Evolutionary conservation across 306 rosid species (phyloP).

Genomic region (Oxytropis ochrocephala): DNA sequence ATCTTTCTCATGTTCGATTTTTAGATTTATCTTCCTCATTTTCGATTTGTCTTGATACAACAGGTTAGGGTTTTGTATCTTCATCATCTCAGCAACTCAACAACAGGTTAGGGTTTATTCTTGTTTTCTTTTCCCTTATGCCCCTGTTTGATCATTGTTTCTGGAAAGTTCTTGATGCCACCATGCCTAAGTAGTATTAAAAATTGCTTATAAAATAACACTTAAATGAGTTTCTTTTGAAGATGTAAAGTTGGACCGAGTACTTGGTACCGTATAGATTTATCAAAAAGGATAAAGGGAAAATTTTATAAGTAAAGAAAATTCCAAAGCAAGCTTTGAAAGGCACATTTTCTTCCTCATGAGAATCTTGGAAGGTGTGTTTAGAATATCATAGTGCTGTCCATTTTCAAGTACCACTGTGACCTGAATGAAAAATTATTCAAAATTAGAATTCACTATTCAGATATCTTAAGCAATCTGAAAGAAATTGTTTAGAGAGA

Average conservation of each 20-base stretch:
- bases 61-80: no score
- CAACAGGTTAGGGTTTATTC: no score
- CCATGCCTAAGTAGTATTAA: conserved; percentile 16
- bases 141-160: no score
- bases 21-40: no score
- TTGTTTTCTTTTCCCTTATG: no score
- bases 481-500: not conserved
- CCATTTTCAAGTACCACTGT: conserved; percentile 38
- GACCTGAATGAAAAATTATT: conserved; percentile 18
- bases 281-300: conserved; percentile 18
- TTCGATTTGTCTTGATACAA: no score
- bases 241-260: conserved; percentile 25
- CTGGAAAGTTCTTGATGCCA: no score
- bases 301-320: conserved; percentile 18
- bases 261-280: conserved; percentile 34
- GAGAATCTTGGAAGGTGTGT: no score
- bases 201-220: conserved; percentile 17
- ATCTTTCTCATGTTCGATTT: no score
- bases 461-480: not conserved
- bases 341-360: no score
- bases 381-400: conserved; percentile 27
- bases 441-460: not conserved
- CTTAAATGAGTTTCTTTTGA: not conserved
- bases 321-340: conserved; percentile 31
- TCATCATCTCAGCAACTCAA: no score